Conservation (phyloP, 257 asterid species). For the Solanum corneliomulleri region DNA sequence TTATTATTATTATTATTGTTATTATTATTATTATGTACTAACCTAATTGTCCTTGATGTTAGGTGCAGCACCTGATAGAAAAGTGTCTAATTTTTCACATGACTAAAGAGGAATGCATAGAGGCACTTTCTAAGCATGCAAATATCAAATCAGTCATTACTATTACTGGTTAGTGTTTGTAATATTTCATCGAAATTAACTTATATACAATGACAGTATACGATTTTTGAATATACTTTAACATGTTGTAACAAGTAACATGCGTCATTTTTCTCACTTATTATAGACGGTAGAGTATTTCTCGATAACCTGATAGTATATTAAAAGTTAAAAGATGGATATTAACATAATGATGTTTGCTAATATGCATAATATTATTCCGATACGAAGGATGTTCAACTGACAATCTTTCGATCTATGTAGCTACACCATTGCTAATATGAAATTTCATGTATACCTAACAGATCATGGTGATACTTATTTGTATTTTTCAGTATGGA, state of each 20-base stretch:
- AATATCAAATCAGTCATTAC: constrained; percentile 36
- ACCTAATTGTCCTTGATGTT: neutral
- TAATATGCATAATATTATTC: neutral
- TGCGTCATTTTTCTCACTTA: neutral
- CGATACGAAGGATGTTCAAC: neutral
- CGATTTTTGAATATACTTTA: neutral
- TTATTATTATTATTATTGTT: neutral
- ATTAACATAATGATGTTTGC: neutral
- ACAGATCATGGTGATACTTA: neutral
- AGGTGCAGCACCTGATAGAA: constrained; percentile 44
- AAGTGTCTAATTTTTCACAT: constrained; percentile 31
- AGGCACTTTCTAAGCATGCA: constrained; percentile 46
- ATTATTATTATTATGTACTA: neutral
- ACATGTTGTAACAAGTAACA: neutral
- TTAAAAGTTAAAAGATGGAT: neutral
- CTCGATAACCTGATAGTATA: neutral
- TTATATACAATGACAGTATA: neutral
- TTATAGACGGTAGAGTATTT: neutral
- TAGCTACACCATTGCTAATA: neutral
- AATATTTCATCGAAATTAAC: neutral
- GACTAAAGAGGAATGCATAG: constrained; percentile 49
- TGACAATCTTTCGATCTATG: neutral
- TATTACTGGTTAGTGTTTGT: constrained; percentile 24
- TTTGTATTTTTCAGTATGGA: constrained; percentile 50
- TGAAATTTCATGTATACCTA: neutral